Evolutionary conservation across 2,329 filamentous ascomycete species (phyloP).

Genomic region (Torrubiellomyces zombiae): DNA sequence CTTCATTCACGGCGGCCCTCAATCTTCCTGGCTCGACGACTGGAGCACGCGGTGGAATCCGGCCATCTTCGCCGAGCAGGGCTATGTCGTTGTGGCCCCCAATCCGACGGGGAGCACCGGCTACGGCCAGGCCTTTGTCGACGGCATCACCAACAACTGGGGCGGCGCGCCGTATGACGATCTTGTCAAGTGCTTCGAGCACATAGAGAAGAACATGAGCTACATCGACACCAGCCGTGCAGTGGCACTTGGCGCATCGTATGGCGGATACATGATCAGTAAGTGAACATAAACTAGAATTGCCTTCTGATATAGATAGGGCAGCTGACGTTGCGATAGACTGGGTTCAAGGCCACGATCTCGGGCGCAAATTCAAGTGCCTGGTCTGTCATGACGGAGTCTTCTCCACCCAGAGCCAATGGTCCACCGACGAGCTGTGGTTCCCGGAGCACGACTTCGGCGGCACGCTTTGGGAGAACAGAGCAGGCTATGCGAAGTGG

Average conservation of each 20-base stretch:
- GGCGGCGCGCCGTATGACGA: slow-evolving; percentile 74
- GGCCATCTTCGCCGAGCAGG: slow-evolving; percentile 72
- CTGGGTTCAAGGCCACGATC: slow-evolving; percentile 77
- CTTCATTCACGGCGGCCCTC: slow-evolving; percentile 70
- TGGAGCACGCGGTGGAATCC: slow-evolving; percentile 82
- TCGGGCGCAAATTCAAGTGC: slow-evolving; percentile 74
- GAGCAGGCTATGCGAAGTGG: slow-evolving; percentile 50
- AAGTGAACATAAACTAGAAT: slow-evolving; percentile 8
- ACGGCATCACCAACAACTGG: slow-evolving; percentile 69
- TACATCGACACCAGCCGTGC: slow-evolving; percentile 54
- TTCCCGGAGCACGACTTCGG: slow-evolving; percentile 53
- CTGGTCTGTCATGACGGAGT: slow-evolving; percentile 81
- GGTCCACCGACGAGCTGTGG: slow-evolving; percentile 51
- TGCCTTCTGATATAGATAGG: too few species aligned
- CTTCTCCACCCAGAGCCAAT: slow-evolving; percentile 53
- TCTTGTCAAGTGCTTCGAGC: slow-evolving; percentile 61
- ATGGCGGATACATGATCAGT: slow-evolving; percentile 64
- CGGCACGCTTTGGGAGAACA: slow-evolving; percentile 43
- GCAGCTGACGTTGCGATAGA: slow-evolving; percentile 27
- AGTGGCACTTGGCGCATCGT: slow-evolving; percentile 59
- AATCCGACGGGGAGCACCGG: slow-evolving; percentile 75
- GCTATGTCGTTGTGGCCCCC: slow-evolving; percentile 65
- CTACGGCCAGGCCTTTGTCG: slow-evolving; percentile 61
- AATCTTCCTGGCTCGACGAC: slow-evolving; percentile 56
- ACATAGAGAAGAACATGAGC: slow-evolving; percentile 46